A percentile compares a stretch with the other conserved stretches of the same genome.
Evolutionary conservation across 2,329 filamentous ascomycete species (phyloP).

Genomic region (Aspergillus calidoustus): DNA sequence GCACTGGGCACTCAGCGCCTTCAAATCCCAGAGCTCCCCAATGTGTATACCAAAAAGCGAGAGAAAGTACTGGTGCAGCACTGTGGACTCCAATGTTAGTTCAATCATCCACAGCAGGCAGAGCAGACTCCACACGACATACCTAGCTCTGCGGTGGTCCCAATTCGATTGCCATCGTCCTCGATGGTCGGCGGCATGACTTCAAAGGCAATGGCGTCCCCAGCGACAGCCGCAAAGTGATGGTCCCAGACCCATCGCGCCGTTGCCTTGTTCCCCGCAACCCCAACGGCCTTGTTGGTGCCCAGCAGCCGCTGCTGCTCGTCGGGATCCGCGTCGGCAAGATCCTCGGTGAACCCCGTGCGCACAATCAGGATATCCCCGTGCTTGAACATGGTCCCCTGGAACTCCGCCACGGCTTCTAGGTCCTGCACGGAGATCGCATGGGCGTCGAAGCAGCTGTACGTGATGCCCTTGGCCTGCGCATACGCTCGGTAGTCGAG

Average conservation of each 20-base stretch:
- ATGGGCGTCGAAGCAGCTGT: constrained; percentile 57
- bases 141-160: not conserved
- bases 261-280: constrained; percentile 52
- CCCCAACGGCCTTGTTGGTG: constrained; percentile 35
- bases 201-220: constrained; percentile 32
- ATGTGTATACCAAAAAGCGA: constrained; percentile 50
- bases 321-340: constrained; percentile 21
- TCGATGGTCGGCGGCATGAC: constrained; percentile 24
- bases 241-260: constrained; percentile 62
- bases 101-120: too few species aligned
- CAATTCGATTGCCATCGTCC: not conserved
- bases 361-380: constrained; percentile 33
- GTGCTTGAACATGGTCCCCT: constrained; percentile 22
- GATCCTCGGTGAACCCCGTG: constrained; percentile 27
- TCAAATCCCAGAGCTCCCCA: constrained; percentile 53
- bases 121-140: too few species aligned
- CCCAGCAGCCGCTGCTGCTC: constrained; percentile 23
- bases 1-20: constrained; percentile 45
- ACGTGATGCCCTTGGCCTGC: constrained; percentile 57
- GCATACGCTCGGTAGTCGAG: constrained; percentile 63
- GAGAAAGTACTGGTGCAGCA: constrained; percentile 49
- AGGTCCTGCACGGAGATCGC: constrained; percentile 25
- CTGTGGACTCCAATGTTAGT: constrained; percentile 3
- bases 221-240: constrained; percentile 46
- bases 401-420: constrained; percentile 24